phyloP scores from a whole-genome alignment of 1,284 basidiomycete species.

The Naganishia sp. region DNA sequence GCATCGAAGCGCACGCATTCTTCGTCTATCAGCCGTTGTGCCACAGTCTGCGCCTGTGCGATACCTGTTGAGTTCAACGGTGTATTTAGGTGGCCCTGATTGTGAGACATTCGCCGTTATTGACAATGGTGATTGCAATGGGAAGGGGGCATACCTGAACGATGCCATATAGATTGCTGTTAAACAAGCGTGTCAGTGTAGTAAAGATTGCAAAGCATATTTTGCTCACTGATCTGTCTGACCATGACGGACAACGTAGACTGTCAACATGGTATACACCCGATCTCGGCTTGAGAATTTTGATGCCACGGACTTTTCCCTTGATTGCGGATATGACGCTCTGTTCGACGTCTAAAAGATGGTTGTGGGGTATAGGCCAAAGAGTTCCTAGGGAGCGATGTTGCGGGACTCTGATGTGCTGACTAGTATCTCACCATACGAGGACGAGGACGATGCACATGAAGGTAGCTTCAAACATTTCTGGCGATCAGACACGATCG shows the following conservation, averaged over 20 bases:
- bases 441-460: too few relatives aligned
- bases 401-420: too few relatives aligned
- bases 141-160: conserved; percentile 39
- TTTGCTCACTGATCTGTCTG: conserved; percentile 32
- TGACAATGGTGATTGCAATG: too few relatives aligned
- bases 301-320: background rate
- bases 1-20: conserved; percentile 37
- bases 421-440: too few relatives aligned
- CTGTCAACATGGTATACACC: conserved; percentile 6
- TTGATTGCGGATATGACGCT: background rate
- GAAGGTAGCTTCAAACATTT: too few relatives aligned
- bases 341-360: background rate
- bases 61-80: conserved; percentile 49
- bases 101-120: background rate
- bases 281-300: background rate
- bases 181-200: background rate
- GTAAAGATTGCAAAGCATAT: background rate
- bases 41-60: conserved; percentile 40
- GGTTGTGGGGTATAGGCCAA: background rate
- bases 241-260: conserved; percentile 21
- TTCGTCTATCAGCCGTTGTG: conserved; percentile 35
- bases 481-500: too few relatives aligned
- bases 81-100: conserved; percentile 47
- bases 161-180: conserved; percentile 47
- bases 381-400: background rate